Evolutionary conservation across 441 rosid species (phyloP), one percentile per base, ranked within the genome.

Genomic region (Corymbia calophylla): DNA sequence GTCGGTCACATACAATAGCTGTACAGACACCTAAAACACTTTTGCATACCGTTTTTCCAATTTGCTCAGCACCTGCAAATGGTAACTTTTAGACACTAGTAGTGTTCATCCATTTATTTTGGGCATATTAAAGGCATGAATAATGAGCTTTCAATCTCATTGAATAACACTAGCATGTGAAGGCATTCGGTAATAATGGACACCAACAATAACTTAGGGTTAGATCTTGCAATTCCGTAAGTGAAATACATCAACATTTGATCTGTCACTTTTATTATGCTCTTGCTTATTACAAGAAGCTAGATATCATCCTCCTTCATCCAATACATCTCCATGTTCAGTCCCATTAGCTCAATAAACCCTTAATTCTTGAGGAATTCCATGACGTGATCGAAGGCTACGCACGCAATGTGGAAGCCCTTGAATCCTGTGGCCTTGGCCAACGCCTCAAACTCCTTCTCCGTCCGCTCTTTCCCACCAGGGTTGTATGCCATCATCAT

Each of bases 401-500:
- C 16, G 55, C 89, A 70, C 27, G 32, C 32, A 27, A 88, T 56
- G n/a, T 6, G 35, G 73, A 49, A 66, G 56, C 89, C 51, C 47
- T 35, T 51, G 86, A 88, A 88, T 25, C 89, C 86, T 2, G 80
- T 47, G 4, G 70, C 54, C 82, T 58, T 14, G 70, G 89, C 89
- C 77, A 88, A 53, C 11, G 87, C 62, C 80, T 84, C 39, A 4
- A 93, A 81, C 35, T 93, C 90, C 27, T 87, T 23, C 70, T 89
- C 21, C 13, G 92, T 88, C 68, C 86, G 88, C 86, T 92, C 92
- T 70, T 90, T 92, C 56, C 92, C 94, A 4, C 92, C 92, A 1
- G 88, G 90, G 49, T 55, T 47, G 68, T 87, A 81, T 19, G 92
- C 60, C 88, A 93, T 54, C 92, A 91, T 92, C 12, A 86, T 3